Evolutionary conservation across 495 filamentous ascomycete species (phyloP).

Genomic region (Endocarpon pusillum): DNA sequence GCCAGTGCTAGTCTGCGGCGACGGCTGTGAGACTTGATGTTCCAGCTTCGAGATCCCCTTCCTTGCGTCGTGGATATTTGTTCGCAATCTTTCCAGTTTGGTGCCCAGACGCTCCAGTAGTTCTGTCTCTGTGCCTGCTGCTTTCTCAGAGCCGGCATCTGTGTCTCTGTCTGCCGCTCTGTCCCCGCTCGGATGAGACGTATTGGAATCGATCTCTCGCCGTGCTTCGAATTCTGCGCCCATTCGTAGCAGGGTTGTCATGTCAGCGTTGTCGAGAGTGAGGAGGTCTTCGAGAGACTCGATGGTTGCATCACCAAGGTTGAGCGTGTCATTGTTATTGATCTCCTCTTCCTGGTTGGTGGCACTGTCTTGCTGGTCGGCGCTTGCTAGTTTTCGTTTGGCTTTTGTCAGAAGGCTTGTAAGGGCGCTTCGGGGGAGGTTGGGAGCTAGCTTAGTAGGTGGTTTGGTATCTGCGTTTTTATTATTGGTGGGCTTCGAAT

Average conservation of each 20-base stretch:
- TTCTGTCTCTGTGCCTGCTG: conserved; percentile 24
- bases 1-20: too few species aligned
- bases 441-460: conserved; percentile 11
- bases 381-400: conserved; percentile 11
- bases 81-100: conserved; percentile 37
- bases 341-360: conserved; percentile 39
- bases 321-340: conserved; percentile 26
- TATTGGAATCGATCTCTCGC: conserved; percentile 3
- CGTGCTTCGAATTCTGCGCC: conserved; percentile 1
- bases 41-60: conserved; percentile 50
- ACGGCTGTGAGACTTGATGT: conserved; percentile 34
- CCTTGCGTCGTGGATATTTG: conserved; percentile 48
- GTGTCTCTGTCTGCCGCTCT: conserved; percentile 6
- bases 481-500: conserved; percentile 7
- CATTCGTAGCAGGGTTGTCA: conserved; percentile 4
- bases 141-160: conserved; percentile 16
- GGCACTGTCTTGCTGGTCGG: conserved; percentile 12
- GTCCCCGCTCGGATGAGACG: neutral
- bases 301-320: conserved; percentile 42
- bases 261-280: conserved; percentile 19
- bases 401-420: conserved; percentile 37
- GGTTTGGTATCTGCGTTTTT: conserved; percentile 5
- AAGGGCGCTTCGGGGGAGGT: conserved; percentile 30
- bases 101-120: conserved; percentile 42
- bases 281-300: conserved; percentile 43